Conservation (phyloP, 1,139 yeast genomes). For the Debaryomyces nepalensis region DNA sequence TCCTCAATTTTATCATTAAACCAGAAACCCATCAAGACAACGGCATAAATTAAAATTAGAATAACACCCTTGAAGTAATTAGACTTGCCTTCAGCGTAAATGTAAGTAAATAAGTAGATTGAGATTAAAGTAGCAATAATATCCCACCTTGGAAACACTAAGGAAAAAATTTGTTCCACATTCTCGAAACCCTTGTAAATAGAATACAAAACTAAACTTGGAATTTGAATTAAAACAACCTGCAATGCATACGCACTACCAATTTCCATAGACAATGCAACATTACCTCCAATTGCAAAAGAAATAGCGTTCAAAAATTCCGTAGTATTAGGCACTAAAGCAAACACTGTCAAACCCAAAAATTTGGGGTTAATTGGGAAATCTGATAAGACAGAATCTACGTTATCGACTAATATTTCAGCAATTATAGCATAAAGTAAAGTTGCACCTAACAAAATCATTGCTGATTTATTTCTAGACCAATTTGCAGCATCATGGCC, state of each 20-base stretch:
- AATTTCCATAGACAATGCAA: conserved; percentile 94
- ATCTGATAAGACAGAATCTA: conserved; percentile 80
- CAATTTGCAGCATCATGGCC: conserved; percentile 98
- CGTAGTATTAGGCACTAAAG: conserved; percentile 95
- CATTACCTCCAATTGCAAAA: conserved; percentile 94
- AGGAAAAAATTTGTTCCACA: conserved; percentile 66
- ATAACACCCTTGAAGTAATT: conserved; percentile 96
- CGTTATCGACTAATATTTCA: conserved; percentile 91
- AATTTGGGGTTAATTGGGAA: conserved; percentile 87
- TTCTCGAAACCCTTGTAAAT: conserved; percentile 46
- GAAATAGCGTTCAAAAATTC: conserved; percentile 97
- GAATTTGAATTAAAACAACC: conserved; percentile 94
- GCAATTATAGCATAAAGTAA: conserved; percentile 90
- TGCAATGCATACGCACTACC: conserved; percentile 98
- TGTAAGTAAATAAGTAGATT: conserved; percentile 86
- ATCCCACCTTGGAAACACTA: conserved; percentile 96
- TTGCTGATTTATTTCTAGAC: conserved; percentile 84
- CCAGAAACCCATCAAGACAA: conserved; percentile 82
- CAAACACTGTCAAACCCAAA: conserved; percentile 91
- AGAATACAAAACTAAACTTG: conserved; percentile 83
- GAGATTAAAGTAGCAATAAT: conserved; percentile 83
- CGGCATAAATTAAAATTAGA: conserved; percentile 75
- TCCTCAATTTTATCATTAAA: conserved; percentile 53
- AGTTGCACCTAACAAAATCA: conserved; percentile 85
- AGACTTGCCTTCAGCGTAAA: conserved; percentile 95